Conservation (phyloP, 768 basidiomycete species). For the Leccinum subtestaceum region DNA sequence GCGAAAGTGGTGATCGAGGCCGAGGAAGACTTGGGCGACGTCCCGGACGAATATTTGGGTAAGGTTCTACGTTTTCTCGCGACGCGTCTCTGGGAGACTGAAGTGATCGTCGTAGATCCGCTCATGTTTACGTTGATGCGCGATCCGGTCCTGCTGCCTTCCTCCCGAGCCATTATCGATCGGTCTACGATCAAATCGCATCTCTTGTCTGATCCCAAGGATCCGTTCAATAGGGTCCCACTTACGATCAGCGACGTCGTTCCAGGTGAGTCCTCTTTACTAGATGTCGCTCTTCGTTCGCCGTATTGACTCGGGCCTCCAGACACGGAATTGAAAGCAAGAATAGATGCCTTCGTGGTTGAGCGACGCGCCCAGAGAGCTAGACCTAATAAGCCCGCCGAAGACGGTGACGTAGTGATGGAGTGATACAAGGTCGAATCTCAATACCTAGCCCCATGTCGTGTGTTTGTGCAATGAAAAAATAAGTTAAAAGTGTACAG, state of each 20-base stretch:
- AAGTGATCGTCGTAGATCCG: conserved; percentile 53
- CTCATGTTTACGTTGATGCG: conserved; percentile 92
- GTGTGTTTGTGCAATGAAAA: conserved; percentile 1
- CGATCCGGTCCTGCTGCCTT: conserved; percentile 89
- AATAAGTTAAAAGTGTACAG: conserved; percentile 5
- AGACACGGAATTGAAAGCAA: conserved; percentile 70
- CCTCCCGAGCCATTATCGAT: conserved; percentile 77
- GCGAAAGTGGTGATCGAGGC: conserved; percentile 76
- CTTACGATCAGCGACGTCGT: conserved; percentile 75
- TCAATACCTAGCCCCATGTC: conserved; percentile 6
- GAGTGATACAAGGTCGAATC: conserved; percentile 11
- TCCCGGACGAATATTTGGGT: conserved; percentile 96
- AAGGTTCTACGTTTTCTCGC: conserved; percentile 32
- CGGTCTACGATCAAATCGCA: conserved; percentile 93
- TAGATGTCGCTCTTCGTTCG: neutral
- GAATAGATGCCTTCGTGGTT: conserved; percentile 67
- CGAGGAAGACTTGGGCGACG: conserved; percentile 88
- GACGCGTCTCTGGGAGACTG: neutral
- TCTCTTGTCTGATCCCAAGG: conserved; percentile 83
- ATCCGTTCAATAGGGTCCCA: conserved; percentile 94
- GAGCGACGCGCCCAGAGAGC: conserved; percentile 49
- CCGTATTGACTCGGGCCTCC: conserved; percentile 12
- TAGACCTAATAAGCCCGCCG: conserved; percentile 15
- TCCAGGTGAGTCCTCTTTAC: conserved; percentile 52
- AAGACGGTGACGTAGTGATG: conserved; percentile 32